A percentile compares a stretch with the other conserved stretches of the same genome.
phyloP scores from a whole-genome alignment of 805 yeast genomes.

The Saturnispora ahearnii region DNA sequence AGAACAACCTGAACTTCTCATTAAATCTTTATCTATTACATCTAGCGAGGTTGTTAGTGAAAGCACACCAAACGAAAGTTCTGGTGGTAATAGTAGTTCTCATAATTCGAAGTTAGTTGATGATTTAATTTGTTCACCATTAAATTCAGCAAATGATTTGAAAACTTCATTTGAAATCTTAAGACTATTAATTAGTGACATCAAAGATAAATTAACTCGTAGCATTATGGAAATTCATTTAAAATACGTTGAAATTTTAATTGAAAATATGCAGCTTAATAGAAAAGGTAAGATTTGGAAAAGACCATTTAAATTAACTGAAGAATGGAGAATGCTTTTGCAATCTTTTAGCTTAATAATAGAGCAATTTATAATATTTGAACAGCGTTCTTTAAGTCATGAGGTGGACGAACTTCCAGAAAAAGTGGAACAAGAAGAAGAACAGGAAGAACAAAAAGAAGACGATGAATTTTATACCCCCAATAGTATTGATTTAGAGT shows the following conservation, averaged over 20 bases:
- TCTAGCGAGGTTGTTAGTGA: not conserved
- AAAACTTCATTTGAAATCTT: not conserved
- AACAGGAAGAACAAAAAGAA: not conserved
- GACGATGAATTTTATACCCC: not conserved
- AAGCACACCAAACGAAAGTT: not conserved
- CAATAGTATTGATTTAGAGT: not conserved
- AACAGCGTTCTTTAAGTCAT: not conserved
- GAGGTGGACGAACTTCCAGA: not conserved
- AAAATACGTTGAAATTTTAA: not conserved
- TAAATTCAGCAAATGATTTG: not conserved
- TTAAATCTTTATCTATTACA: not conserved
- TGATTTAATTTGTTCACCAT: conserved; percentile 1
- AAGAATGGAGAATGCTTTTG: conserved; percentile 5
- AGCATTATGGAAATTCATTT: not conserved
- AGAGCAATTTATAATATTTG: not conserved
- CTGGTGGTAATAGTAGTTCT: not conserved
- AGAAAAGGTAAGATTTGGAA: conserved; percentile 1
- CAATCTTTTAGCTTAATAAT: conserved; percentile 1
- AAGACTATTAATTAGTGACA: not conserved
- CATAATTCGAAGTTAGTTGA: not conserved
- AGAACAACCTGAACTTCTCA: not conserved
- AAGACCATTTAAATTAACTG: not conserved
- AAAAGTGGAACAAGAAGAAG: not conserved
- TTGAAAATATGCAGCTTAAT: not conserved
- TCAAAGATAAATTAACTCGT: not conserved